These are phyloP conservation scores for Paramecium pentaurelia DNA, from an alignment of 73 alveolate genomes.

Conservation along the genomic window DNA sequence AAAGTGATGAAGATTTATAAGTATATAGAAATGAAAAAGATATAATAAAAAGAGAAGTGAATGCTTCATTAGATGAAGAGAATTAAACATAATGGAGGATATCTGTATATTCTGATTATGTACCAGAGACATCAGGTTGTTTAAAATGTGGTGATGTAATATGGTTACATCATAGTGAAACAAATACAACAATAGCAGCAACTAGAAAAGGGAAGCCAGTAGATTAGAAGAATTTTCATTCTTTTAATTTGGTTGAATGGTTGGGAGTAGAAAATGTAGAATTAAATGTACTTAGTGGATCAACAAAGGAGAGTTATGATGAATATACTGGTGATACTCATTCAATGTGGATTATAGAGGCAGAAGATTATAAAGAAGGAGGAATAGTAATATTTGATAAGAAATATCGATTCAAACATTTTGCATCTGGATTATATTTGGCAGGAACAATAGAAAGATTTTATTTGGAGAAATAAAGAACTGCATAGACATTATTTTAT, in stretches of 20 bases:
- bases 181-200: constrained; percentile 56
- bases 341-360: constrained; percentile 61
- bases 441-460: constrained; percentile 11
- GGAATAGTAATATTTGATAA: constrained; percentile 53
- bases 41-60: constrained; percentile 53
- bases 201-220: constrained; percentile 16
- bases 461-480: constrained; percentile 39
- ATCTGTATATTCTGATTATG: constrained; percentile 40
- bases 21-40: background rate
- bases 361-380: constrained; percentile 52
- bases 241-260: constrained; percentile 27
- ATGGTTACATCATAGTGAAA: constrained; percentile 62
- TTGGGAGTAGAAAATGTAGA: constrained; percentile 51
- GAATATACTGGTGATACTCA: constrained; percentile 59
- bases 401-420: constrained; percentile 51
- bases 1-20: background rate
- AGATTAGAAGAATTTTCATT: constrained; percentile 13
- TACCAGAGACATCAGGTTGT: constrained; percentile 34
- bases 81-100: constrained; percentile 55
- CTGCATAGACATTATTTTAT: background rate
- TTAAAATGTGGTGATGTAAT: constrained; percentile 63
- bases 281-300: background rate
- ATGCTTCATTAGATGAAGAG: constrained; percentile 51
- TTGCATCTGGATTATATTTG: constrained; percentile 49
- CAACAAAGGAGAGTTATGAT: constrained; percentile 41